phyloP scores from a whole-genome alignment of 768 basidiomycete genomes.

The Leucogyrophana mollusca region DNA sequence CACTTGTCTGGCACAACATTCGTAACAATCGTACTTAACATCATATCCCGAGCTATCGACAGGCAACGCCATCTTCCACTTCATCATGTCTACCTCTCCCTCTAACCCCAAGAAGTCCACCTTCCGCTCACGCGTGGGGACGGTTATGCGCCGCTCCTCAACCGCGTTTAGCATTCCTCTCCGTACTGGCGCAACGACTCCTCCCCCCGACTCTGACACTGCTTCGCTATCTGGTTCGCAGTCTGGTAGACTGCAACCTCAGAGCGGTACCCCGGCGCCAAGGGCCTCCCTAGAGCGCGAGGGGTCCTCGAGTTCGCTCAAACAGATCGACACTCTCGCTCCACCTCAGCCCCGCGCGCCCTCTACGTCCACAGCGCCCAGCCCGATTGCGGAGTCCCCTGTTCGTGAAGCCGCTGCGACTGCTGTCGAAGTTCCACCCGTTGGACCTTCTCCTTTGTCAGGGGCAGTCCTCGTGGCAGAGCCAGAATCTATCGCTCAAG shows the following conservation, averaged over 20 bases:
- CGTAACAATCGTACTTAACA: slow-evolving; percentile 5
- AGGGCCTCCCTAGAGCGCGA: slow-evolving; percentile 23
- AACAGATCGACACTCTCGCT: slow-evolving; percentile 32
- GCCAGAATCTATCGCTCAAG: slow-evolving; percentile 4
- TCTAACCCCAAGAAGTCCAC: slow-evolving; percentile 37
- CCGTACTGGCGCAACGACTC: slow-evolving; percentile 20
- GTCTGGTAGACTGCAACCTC: slow-evolving; percentile 15
- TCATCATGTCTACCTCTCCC: slow-evolving; percentile 21
- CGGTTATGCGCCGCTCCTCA: slow-evolving; percentile 60
- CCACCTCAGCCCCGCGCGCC: slow-evolving; percentile 22
- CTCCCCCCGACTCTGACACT: slow-evolving; percentile 26
- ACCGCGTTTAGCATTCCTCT: slow-evolving; percentile 45
- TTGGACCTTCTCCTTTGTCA: slow-evolving; percentile 44
- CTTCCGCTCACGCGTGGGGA: slow-evolving; percentile 60
- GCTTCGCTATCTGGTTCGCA: slow-evolving; percentile 23
- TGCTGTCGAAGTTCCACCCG: slow-evolving; percentile 26
- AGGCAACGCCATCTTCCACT: slow-evolving; percentile 5
- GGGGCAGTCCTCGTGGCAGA: slow-evolving; percentile 24
- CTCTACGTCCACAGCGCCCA: slow-evolving; percentile 37
- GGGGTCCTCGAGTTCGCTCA: slow-evolving; percentile 27
- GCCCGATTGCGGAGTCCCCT: slow-evolving; percentile 72
- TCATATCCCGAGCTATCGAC: slow-evolving; percentile 9
- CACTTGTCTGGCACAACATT: too few relatives aligned
- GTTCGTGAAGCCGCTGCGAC: slow-evolving; percentile 51
- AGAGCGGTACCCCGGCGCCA: background rate